phyloP scores from a whole-genome alignment of 2,329 filamentous ascomycete species.

The Orbilia blumenaviensis region DNA sequence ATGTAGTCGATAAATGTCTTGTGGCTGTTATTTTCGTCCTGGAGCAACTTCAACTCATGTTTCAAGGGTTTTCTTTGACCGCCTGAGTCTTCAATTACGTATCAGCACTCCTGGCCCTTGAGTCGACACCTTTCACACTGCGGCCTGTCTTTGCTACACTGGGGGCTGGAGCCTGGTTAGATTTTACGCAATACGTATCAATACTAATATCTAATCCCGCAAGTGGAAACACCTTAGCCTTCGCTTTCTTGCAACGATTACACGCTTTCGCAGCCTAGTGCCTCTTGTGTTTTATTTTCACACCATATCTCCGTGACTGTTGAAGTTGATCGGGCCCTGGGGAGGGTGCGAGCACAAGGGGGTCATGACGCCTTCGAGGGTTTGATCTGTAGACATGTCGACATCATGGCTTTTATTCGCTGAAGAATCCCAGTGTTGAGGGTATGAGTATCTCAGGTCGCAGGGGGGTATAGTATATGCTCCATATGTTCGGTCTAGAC shows the following conservation, averaged over 20 bases:
- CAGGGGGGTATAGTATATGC: not conserved
- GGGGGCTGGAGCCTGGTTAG: not conserved
- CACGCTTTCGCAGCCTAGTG: constrained; percentile 2
- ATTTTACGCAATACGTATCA: not conserved
- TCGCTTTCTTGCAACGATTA: constrained; percentile 1
- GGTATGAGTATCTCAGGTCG: not conserved
- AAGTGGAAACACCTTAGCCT: not conserved
- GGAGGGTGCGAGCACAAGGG: not conserved
- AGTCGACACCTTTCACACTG: not conserved
- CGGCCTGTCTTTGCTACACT: not conserved
- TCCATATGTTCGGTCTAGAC: not conserved
- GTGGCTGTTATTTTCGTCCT: not conserved
- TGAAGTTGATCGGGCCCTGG: not conserved
- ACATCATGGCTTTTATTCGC: not conserved
- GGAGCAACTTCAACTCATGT: not conserved
- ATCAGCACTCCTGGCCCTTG: not conserved
- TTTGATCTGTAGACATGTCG: not conserved
- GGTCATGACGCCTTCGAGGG: not conserved
- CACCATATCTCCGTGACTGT: not conserved
- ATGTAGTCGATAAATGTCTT: not conserved
- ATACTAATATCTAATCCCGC: not conserved
- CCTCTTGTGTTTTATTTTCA: not conserved
- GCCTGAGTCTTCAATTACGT: not conserved
- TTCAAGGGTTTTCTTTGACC: not conserved
- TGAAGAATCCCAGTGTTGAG: too few relatives aligned